phyloP scores from a whole-genome alignment of 2,329 filamentous ascomycete genomes.

The Corinectria fuckeliana region DNA sequence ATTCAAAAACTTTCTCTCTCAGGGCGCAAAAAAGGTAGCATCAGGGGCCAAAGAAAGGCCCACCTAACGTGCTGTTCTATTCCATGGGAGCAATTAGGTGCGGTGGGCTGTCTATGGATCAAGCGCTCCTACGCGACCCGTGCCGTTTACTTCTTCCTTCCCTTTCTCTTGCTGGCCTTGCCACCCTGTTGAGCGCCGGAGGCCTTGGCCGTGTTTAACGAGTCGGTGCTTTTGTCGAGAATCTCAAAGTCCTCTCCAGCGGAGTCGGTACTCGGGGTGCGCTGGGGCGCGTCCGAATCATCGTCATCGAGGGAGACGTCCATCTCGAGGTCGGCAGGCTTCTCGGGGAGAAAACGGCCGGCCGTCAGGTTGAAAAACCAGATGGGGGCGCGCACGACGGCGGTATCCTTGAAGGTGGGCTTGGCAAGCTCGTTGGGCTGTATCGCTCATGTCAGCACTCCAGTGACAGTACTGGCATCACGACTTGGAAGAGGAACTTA shows the following conservation, averaged over 20 bases:
- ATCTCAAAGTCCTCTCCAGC: conserved; percentile 68
- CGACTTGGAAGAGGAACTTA: conserved; percentile 55
- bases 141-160: conserved; percentile 58
- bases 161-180: conserved; percentile 60
- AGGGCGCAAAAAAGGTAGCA: not conserved
- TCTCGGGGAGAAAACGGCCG: conserved; percentile 56
- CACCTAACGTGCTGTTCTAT: not conserved
- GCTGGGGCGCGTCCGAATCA: conserved; percentile 57
- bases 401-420: conserved; percentile 82
- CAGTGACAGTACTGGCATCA: not conserved
- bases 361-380: conserved; percentile 70
- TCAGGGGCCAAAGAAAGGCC: not conserved
- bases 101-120: not conserved
- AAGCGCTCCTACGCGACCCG: not conserved
- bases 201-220: conserved; percentile 58
- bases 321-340: conserved; percentile 44
- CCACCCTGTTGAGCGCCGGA: conserved; percentile 53
- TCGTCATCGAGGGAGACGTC: conserved; percentile 51
- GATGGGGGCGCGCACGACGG: conserved; percentile 78
- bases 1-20: not conserved
- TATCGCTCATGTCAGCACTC: conserved; percentile 33
- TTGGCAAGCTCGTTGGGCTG: conserved; percentile 79
- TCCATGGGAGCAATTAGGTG: not conserved
- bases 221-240: conserved; percentile 66
- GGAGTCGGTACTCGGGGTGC: conserved; percentile 63